Conservation (phyloP, 352 stramenopile genomes). For the Pythium volutum region DNA sequence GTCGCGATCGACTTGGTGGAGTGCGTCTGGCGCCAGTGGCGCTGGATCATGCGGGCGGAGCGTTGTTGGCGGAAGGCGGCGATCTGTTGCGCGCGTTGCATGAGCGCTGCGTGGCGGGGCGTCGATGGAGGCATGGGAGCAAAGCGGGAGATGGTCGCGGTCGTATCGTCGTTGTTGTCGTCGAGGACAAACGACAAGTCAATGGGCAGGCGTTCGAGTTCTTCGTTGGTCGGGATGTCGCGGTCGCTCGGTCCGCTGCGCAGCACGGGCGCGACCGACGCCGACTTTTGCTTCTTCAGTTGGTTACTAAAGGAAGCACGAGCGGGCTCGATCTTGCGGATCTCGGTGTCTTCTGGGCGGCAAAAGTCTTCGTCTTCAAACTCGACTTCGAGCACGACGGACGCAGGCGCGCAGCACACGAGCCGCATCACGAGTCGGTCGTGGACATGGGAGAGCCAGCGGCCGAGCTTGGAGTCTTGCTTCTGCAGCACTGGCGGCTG, state of each 20-base stretch:
- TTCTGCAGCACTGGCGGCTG: slow-evolving; percentile 14
- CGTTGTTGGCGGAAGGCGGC: slow-evolving; percentile 20
- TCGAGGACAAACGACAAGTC: slow-evolving; percentile 30
- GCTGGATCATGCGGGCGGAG: slow-evolving; percentile 25
- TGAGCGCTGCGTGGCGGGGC: slow-evolving; percentile 8
- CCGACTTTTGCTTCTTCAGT: slow-evolving; percentile 29
- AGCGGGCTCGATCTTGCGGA: slow-evolving; percentile 18
- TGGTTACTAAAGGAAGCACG: background rate
- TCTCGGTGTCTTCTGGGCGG: slow-evolving; percentile 19
- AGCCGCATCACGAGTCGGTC: slow-evolving; percentile 28
- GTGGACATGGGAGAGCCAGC: slow-evolving; percentile 23
- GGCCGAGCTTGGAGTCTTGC: slow-evolving; percentile 19
- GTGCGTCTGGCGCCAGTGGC: slow-evolving; percentile 23
- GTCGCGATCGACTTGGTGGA: background rate
- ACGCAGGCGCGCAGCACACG: slow-evolving; percentile 27
- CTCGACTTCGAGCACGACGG: slow-evolving; percentile 27
- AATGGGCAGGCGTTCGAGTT: slow-evolving; percentile 27
- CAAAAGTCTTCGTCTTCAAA: slow-evolving; percentile 30
- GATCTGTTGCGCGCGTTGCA: slow-evolving; percentile 14
- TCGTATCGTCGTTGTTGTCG: slow-evolving; percentile 21
- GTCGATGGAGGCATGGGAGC: slow-evolving; percentile 10
- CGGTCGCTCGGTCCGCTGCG: slow-evolving; percentile 6
- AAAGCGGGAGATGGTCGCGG: slow-evolving; percentile 2
- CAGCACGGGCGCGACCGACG: slow-evolving; percentile 20
- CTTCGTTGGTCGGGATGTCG: slow-evolving; percentile 33